Evolutionary conservation across 768 basidiomycete genomes (phyloP).

Genomic region (Lactarius tabidus): DNA sequence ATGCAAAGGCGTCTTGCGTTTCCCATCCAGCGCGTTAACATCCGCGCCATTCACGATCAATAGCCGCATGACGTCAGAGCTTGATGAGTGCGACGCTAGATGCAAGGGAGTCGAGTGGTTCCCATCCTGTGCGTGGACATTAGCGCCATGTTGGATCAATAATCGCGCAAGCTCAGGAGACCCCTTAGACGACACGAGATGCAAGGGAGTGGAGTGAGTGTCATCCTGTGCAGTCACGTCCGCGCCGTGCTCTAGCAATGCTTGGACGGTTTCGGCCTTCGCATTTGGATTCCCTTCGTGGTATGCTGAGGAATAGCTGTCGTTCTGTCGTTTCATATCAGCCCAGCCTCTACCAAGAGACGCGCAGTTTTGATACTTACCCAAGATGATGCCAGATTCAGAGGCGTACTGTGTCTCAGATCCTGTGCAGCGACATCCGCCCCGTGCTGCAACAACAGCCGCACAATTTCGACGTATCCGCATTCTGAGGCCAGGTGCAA

Average conservation of each 20-base stretch:
- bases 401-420: neutral
- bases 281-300: neutral
- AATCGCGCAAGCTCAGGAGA: neutral
- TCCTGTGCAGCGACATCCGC: neutral
- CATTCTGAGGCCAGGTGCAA: neutral
- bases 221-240: neutral
- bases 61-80: too few species aligned
- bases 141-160: neutral
- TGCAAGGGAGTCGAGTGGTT: too few species aligned
- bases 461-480: neutral
- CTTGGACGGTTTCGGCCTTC: neutral
- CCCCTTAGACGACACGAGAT: neutral
- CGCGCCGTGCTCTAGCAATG: neutral
- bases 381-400: neutral
- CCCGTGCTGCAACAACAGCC: neutral
- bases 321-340: neutral
- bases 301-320: neutral
- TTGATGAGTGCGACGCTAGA: too few species aligned
- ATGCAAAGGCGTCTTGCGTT: too few species aligned
- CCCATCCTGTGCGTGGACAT: too few species aligned
- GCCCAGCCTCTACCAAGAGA: neutral
- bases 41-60: too few species aligned
- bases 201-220: neutral
- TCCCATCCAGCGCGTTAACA: too few species aligned
- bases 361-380: neutral